Percentiles rank a stretch among this genome's conserved stretches.
These are phyloP conservation scores for Iberis amara DNA, from an alignment of 441 rosid species.

Conservation along the genomic window DNA sequence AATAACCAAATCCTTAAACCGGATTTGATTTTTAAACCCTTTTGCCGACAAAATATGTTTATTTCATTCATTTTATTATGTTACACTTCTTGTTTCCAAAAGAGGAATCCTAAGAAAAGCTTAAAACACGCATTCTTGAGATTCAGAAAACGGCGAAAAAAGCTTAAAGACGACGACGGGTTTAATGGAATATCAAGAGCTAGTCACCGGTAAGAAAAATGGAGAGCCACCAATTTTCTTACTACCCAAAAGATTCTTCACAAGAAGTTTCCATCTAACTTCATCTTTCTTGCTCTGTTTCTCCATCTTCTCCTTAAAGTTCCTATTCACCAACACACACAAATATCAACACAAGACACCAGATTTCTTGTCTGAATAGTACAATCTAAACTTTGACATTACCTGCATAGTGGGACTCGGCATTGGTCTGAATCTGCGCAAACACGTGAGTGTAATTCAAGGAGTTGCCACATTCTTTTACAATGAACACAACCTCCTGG, in stretches of 20 bases:
- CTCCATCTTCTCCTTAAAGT: conserved; percentile 57
- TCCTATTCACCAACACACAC: conserved; percentile 35
- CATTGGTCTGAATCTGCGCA: conserved; percentile 57
- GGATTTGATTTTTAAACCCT: not conserved
- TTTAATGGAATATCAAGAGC: too few species aligned
- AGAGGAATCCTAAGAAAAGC: conserved; percentile 27
- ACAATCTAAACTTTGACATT: not conserved
- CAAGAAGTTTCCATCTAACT: conserved; percentile 68
- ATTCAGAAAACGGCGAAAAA: conserved; percentile 1
- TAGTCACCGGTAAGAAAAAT: conserved; percentile 34
- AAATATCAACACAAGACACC: conserved; percentile 1
- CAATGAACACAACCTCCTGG: conserved; percentile 83
- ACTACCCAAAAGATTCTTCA: conserved; percentile 55
- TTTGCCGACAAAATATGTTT: conserved; percentile 7
- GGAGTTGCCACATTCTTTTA: conserved; percentile 93
- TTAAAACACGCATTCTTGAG: conserved; percentile 30
- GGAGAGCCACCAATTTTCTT: conserved; percentile 52
- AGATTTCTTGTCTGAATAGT: not conserved
- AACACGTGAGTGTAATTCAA: conserved; percentile 83
- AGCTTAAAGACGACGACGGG: conserved; percentile 20
- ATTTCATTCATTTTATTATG: conserved; percentile 1
- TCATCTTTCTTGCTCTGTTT: conserved; percentile 80
- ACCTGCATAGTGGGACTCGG: conserved; percentile 86
- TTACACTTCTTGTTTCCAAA: conserved; percentile 9
- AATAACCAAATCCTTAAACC: conserved; percentile 5